Evolutionary conservation across 108 stramenopile species (phyloP), one percentile per base, ranked within the genome.

Genomic region (Hondaea fermentalgiana): DNA sequence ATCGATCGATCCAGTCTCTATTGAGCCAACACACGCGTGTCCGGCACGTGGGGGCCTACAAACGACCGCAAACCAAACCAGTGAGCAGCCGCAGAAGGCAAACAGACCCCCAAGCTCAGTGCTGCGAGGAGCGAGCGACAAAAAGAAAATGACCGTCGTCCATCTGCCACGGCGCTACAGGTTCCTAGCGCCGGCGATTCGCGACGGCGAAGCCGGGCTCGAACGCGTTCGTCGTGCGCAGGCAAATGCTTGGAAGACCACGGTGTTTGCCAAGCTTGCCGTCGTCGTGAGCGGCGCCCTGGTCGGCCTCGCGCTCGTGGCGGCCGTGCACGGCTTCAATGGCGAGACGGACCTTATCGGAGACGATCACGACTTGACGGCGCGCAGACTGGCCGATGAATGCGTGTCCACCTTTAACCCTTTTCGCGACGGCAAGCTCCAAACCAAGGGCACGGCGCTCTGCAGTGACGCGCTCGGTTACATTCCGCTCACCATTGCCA

Each of bases 401-500:
- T 69, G 64, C 4, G 64, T 69, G 25, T 10, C 10, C 64, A 17
- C 12, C 14, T 69, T 69, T 23, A 69, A 69, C 64, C 64, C 64
- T 69, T 69, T 69, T 23, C 64, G 64, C 42, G 64, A 69, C 42
- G 64, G 64, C 10, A 42, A 8, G 25, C 8, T 69, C 64, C 64
- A 69, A 17, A 69, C 64, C 8, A 16, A 14, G 6, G 64, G 64
- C 64, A 69, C 25, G 10, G 42, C 25, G 42, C 64, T 69, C 14
- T 69, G 64, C 42, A 69, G 42, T 23, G 64, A 69, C 64, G 64
- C 35, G 25, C 64, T 69, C 64, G 64, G 64, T 23, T 69, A 69
- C 72, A 45, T 72, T 8, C 45, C 64, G 21, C 64, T 93, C 72
- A 93, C 92, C 89, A 87, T 90, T 21, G 23, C 94, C 25, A 94